Evolutionary conservation across 257 asterid species (phyloP).

Genomic region (Solanum tarijense): DNA sequence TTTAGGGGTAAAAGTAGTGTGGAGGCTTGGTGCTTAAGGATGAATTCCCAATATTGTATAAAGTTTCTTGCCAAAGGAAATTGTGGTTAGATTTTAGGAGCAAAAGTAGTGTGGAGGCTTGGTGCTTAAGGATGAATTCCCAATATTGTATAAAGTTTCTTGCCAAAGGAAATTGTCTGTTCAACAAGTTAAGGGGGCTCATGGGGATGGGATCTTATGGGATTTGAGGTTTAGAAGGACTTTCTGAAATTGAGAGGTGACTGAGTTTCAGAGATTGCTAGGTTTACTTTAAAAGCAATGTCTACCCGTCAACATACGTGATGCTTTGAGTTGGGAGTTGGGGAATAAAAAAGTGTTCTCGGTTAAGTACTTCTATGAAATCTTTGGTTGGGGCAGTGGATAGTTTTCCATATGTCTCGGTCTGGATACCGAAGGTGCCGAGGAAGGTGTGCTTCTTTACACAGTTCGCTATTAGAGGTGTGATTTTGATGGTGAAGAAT

Average conservation of each 20-base stretch:
- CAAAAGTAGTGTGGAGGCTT: background rate
- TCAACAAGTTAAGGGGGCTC: background rate
- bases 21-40: background rate
- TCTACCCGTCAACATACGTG: background rate
- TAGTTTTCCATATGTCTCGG: background rate
- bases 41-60: background rate
- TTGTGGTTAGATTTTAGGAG: background rate
- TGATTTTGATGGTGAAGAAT: background rate
- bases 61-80: background rate
- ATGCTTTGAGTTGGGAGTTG: background rate
- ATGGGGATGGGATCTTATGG: background rate
- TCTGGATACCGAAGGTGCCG: background rate
- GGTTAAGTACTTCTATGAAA: background rate
- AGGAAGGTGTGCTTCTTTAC: background rate
- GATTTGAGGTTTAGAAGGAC: background rate
- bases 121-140: background rate
- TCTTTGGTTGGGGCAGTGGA: background rate
- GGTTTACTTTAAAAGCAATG: background rate
- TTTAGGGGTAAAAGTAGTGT: background rate
- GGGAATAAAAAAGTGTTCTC: background rate
- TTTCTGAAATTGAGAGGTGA: background rate
- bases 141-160: background rate
- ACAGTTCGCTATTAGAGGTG: background rate
- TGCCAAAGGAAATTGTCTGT: background rate
- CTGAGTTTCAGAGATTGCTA: too few relatives aligned